Evolutionary conservation across 2,329 filamentous ascomycete genomes (phyloP).

Genomic region (Exophiala bonariae): DNA sequence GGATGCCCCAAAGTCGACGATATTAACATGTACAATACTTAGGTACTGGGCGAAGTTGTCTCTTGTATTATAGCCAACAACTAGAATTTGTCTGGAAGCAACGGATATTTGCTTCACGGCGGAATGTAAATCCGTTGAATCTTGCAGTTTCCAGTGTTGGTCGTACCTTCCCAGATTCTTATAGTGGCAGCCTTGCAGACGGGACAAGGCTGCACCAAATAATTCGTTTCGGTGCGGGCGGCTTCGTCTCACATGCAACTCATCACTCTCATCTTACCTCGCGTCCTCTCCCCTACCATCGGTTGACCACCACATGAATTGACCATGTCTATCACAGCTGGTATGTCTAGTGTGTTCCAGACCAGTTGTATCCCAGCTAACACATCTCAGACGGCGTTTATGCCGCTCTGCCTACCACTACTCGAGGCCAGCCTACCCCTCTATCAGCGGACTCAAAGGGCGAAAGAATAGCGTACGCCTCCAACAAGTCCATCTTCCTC

Average conservation of each 20-base stretch:
- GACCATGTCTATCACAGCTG: conserved; percentile 47
- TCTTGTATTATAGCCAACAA: too few species aligned
- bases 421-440: conserved; percentile 82
- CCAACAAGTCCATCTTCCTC: conserved; percentile 94
- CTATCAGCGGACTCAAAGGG: conserved; percentile 87
- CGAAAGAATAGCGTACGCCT: conserved; percentile 88
- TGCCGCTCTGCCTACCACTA: conserved; percentile 80
- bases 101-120: too few species aligned
- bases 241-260: background rate
- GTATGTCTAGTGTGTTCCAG: conserved; percentile 29
- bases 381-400: conserved; percentile 65
- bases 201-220: too few species aligned
- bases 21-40: too few species aligned
- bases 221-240: too few species aligned
- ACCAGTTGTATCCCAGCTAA: conserved; percentile 19
- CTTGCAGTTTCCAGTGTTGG: too few species aligned
- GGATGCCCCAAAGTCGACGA: too few species aligned
- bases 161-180: too few species aligned
- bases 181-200: too few species aligned
- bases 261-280: background rate
- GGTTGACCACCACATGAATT: conserved; percentile 1
- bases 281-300: conserved; percentile 10
- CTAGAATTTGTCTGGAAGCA: too few species aligned
- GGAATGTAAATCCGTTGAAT: too few species aligned
- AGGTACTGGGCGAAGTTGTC: too few species aligned